Evolutionary conservation across 768 basidiomycete genomes (phyloP).

Genomic region (Leccinum uliginosum): DNA sequence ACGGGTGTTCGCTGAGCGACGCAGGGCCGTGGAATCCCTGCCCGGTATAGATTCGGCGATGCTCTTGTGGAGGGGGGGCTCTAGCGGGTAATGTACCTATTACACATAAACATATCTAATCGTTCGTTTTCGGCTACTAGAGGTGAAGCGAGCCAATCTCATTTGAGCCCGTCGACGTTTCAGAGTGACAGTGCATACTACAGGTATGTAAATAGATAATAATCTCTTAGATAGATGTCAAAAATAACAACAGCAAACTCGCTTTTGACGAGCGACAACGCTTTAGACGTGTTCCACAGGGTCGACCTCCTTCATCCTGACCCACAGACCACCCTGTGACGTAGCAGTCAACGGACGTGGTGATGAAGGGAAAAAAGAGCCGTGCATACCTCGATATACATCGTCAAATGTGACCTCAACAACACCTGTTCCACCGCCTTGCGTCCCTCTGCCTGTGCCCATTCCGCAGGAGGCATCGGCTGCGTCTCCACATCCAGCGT

Average conservation of each 20-base stretch:
- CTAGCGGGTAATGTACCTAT: conserved; percentile 26
- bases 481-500: conserved; percentile 37
- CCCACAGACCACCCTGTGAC: conserved; percentile 24
- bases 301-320: conserved; percentile 20
- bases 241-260: neutral
- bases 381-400: conserved; percentile 38
- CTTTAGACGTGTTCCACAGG: conserved; percentile 1
- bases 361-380: neutral
- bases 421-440: conserved; percentile 39
- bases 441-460: conserved; percentile 31
- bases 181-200: neutral
- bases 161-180: neutral
- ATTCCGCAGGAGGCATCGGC: conserved; percentile 29
- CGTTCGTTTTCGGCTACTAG: conserved; percentile 12
- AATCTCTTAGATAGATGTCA: neutral
- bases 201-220: neutral
- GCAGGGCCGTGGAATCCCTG: conserved; percentile 83
- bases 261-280: no score
- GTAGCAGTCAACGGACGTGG: neutral
- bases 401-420: conserved; percentile 37
- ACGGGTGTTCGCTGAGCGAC: conserved; percentile 84
- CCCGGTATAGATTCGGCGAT: conserved; percentile 15
- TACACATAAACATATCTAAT: conserved; percentile 25
- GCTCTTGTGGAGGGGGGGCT: conserved; percentile 1
- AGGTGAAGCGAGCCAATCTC: neutral